A percentile compares a stretch with the other conserved stretches of the same genome.
Conservation (phyloP, 805 yeast species). For the Candida rishiriensis region DNA sequence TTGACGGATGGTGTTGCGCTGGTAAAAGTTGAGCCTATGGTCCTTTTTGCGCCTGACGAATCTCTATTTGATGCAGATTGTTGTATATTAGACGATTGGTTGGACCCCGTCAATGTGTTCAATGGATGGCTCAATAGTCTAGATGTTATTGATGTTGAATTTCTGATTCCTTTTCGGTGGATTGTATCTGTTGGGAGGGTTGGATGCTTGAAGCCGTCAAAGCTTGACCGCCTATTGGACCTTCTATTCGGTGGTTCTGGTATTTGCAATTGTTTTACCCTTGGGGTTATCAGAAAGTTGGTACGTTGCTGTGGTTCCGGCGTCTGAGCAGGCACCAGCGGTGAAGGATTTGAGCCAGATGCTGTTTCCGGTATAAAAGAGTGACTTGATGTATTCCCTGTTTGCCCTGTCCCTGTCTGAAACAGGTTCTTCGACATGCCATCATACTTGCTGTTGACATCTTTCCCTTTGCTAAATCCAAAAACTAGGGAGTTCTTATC, state of each 20-base stretch:
- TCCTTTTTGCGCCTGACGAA: conserved; percentile 20
- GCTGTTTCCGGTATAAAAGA: not conserved
- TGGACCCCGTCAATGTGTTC: conserved; percentile 21
- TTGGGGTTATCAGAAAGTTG: conserved; percentile 35
- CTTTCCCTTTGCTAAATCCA: conserved; percentile 7
- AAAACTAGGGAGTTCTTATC: conserved; percentile 15
- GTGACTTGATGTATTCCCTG: not conserved
- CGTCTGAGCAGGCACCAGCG: conserved; percentile 17
- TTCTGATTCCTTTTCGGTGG: conserved; percentile 22
- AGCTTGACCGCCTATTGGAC: conserved; percentile 23
- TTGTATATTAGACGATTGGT: conserved; percentile 4
- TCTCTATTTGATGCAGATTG: conserved; percentile 6
- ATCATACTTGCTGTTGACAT: not conserved
- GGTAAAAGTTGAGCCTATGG: conserved; percentile 21
- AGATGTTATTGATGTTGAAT: conserved; percentile 27
- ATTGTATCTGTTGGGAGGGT: conserved; percentile 20
- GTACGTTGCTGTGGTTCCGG: conserved; percentile 21
- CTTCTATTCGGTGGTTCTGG: conserved; percentile 39
- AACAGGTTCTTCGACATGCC: conserved; percentile 3
- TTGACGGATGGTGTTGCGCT: not conserved
- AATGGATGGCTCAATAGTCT: conserved; percentile 24
- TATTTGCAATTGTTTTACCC: conserved; percentile 30
- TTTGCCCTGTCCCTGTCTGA: conserved; percentile 5
- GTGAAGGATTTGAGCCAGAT: conserved; percentile 5
- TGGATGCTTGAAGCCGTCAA: conserved; percentile 24